Evolutionary conservation across 2,329 filamentous ascomycete species (phyloP), one percentile per base, ranked within the genome.

Genomic region (Pyrenophora tritici-repentis): DNA sequence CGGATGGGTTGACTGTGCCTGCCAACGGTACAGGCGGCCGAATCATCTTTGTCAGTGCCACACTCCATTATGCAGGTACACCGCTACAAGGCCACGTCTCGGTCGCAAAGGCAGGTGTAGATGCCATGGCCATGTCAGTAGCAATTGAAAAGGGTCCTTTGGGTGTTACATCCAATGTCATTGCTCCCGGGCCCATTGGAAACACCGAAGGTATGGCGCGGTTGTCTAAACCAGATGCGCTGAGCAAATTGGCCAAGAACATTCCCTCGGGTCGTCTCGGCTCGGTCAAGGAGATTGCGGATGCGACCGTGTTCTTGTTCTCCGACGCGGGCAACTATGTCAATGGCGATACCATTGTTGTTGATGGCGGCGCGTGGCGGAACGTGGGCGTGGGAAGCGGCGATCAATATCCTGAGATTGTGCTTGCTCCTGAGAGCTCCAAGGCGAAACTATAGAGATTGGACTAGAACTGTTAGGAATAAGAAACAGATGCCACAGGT

Each of bases 261-360:
- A 71, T 96, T 32, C 94, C 94, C 0, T 76, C 86, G 2, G 91
- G 91, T 1, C 81, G 92, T 49, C 85, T 86, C 73, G 94, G 93
- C 6, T 83, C 83, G 0, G 85, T 96, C 20, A 88, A 88, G 59
- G 93, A 99, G 68, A 91, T 99, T 65, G 89, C 91, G 0, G 93
- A 99, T 73, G 90, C 93, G 1, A 97, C 93, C 0, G 84, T 97
- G 0, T 99, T 86, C 65, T 73, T 97, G 47, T 94, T 97, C 69
- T 89, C 88, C 38, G 89, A 96, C 38, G 86, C 90, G 0, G 93
- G 87, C 1, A 91, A 87, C 70, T 96, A 89, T 72, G 85, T 97
- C 39, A 96, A 89, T 61, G 94, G 91, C 1, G 86, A 91, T 60
- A 83, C 85, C 3, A 75, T 97, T 31, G 89, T 96, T 26, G 82